Conservation (phyloP, 1,139 yeast species). For the Taphrina betulina region DNA sequence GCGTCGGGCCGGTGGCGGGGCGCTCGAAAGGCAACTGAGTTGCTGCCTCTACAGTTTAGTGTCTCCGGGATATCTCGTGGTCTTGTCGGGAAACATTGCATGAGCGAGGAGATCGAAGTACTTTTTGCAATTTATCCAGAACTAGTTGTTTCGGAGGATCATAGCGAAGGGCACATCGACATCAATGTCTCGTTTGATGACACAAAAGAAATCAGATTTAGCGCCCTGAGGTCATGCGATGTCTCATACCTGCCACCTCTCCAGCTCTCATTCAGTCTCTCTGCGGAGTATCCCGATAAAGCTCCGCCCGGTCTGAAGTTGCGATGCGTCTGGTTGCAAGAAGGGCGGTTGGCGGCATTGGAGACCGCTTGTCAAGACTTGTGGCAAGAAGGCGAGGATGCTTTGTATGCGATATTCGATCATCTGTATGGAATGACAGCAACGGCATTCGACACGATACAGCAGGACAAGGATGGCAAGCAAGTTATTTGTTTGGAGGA, state of each 20-base stretch:
- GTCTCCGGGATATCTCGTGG: no score
- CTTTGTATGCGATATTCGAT: constrained; percentile 20
- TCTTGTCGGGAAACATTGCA: no score
- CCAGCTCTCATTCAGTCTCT: background rate
- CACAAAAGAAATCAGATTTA: background rate
- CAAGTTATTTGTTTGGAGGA: background rate
- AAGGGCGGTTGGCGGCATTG: constrained; percentile 8
- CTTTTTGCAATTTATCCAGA: constrained; percentile 33
- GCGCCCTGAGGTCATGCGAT: background rate
- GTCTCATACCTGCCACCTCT: constrained; percentile 26
- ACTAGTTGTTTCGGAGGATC: constrained; percentile 7
- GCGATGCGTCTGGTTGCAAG: constrained; percentile 24
- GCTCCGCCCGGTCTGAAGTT: constrained; percentile 15
- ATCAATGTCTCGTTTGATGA: background rate
- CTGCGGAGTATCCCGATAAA: constrained; percentile 17
- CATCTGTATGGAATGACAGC: background rate
- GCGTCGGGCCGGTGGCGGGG: no score
- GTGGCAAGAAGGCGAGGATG: constrained; percentile 26
- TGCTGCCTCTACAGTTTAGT: no score
- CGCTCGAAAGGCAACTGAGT: no score
- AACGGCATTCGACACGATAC: constrained; percentile 2
- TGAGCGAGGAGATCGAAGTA: constrained; percentile 44
- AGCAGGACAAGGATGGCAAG: no score
- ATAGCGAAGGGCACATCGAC: constrained; percentile 2
- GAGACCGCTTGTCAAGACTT: constrained; percentile 4